Evolutionary conservation across 2,329 filamentous ascomycete genomes (phyloP).

Genomic region (Venturia oleaginea): DNA sequence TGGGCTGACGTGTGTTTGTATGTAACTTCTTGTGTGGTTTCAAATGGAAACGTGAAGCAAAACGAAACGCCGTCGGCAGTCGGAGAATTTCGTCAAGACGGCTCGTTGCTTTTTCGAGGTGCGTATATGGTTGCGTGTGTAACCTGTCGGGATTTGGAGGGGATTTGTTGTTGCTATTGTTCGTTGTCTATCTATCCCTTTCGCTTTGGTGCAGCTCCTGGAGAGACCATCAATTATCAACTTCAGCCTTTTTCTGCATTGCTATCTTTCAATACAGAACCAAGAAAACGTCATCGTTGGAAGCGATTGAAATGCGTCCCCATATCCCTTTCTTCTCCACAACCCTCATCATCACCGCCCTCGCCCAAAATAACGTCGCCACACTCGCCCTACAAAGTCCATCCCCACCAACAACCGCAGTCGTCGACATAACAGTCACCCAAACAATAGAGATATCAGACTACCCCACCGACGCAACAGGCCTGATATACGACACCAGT

Average conservation of each 20-base stretch:
- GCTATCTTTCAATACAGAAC: not conserved
- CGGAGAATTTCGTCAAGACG: not conserved
- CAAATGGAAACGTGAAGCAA: not conserved
- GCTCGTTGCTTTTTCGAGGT: not conserved
- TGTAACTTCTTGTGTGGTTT: not conserved
- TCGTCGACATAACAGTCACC: not conserved
- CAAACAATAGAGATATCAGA: not conserved
- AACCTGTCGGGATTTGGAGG: not conserved
- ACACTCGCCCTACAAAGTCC: not conserved
- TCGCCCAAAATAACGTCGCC: not conserved
- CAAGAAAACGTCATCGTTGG: too few relatives aligned
- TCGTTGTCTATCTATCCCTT: not conserved
- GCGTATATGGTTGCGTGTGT: not conserved
- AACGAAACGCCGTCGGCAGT: not conserved
- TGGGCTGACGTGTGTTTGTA: not conserved
- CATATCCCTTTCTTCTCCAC: not conserved
- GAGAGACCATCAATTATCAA: not conserved
- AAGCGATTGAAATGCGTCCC: not conserved
- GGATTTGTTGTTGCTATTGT: not conserved
- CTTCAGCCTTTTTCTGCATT: not conserved
- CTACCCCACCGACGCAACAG: not conserved
- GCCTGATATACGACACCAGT: slow-evolving; percentile 3
- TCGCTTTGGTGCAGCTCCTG: not conserved
- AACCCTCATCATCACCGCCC: not conserved
- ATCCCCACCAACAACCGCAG: not conserved